Conservation (phyloP, 345 rosid genomes). For the Dimocarpus longan region DNA sequence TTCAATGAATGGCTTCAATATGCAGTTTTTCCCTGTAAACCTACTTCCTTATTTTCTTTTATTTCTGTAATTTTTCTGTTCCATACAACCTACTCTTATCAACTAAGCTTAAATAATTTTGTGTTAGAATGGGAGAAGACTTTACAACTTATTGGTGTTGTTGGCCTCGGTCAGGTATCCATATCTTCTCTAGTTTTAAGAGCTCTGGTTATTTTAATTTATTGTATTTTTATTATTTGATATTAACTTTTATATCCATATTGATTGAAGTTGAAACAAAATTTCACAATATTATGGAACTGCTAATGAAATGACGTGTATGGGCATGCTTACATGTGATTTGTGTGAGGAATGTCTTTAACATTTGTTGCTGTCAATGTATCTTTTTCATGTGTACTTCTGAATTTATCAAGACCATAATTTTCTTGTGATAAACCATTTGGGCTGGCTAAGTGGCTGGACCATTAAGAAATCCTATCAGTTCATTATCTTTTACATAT, state of each 20-base stretch:
- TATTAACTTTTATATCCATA: conserved; percentile 11
- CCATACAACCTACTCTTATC: conserved; percentile 2
- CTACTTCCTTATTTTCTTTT: neutral
- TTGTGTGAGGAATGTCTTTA: no score
- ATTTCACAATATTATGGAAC: neutral
- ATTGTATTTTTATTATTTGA: neutral
- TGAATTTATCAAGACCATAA: neutral
- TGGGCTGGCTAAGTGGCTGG: neutral
- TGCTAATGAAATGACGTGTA: neutral
- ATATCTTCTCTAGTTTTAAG: conserved; percentile 15
- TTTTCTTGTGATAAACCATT: neutral
- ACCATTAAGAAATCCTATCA: neutral
- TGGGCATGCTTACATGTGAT: neutral
- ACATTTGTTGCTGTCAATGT: neutral
- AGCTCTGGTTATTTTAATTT: conserved; percentile 2
- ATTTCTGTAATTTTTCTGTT: conserved; percentile 4
- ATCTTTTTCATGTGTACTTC: neutral
- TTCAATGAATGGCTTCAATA: neutral
- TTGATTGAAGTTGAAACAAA: conserved; percentile 5
- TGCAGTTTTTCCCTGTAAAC: neutral
- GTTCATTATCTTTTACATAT: neutral
- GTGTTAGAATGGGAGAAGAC: conserved; percentile 91
- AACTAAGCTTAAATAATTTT: conserved; percentile 20
- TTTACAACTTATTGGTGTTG: conserved; percentile 71
- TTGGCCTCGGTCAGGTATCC: conserved; percentile 76